Evolutionary conservation across 495 filamentous ascomycete species (phyloP).

Genomic region (Penicillium maclennaniae): DNA sequence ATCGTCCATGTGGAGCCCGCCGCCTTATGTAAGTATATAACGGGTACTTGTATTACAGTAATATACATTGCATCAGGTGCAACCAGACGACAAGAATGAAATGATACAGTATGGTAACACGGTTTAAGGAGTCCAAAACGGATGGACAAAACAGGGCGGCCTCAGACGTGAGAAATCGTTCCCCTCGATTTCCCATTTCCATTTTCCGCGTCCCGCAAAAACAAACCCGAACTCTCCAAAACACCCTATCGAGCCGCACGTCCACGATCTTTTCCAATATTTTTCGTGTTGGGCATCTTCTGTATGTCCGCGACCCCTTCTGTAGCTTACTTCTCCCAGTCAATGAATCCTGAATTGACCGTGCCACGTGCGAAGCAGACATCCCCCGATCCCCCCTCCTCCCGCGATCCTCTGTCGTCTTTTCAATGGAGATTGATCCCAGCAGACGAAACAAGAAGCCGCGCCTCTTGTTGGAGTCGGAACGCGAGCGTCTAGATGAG

Average conservation of each 20-base stretch:
- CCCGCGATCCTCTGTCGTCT: conserved; percentile 3
- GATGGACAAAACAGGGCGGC: background rate
- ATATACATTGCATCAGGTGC: background rate
- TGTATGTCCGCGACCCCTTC: background rate
- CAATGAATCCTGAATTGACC: background rate
- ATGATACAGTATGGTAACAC: background rate
- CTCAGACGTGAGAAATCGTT: conserved; percentile 3
- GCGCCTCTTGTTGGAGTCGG: conserved; percentile 71
- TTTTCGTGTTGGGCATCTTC: background rate
- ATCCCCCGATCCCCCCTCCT: background rate
- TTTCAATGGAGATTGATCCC: conserved; percentile 66
- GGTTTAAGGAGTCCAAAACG: background rate
- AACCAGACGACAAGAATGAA: background rate
- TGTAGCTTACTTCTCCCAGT: background rate
- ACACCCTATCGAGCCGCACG: background rate
- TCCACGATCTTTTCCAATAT: background rate
- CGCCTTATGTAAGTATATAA: conserved; percentile 24
- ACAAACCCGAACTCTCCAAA: conserved; percentile 12
- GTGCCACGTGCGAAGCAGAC: conserved; percentile 5
- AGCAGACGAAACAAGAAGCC: conserved; percentile 80
- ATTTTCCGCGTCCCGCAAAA: conserved; percentile 27
- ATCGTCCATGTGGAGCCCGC: conserved; percentile 16
- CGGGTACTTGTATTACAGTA: conserved; percentile 1
- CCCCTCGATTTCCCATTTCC: conserved; percentile 12
- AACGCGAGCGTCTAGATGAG: conserved; percentile 80